Percentiles rank a stretch among this genome's conserved stretches.
Evolutionary conservation across 169 alveolate genomes (phyloP).

Genomic region (Plasmodium coatneyi): DNA sequence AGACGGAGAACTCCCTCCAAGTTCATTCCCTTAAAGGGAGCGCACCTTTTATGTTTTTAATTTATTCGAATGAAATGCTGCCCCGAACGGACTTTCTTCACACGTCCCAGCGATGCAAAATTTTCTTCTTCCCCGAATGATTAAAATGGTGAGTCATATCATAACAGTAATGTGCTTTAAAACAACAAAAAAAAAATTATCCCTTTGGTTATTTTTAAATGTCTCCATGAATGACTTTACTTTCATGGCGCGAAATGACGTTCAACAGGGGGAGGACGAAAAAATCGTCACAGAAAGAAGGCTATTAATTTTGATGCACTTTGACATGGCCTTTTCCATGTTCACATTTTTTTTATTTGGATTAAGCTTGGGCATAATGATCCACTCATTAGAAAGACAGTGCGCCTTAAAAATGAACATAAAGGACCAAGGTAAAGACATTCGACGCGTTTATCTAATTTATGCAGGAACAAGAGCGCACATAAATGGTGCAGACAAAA

Average conservation of each 20-base stretch:
- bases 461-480: background rate
- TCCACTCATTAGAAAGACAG: background rate
- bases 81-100: background rate
- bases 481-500: background rate
- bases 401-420: background rate
- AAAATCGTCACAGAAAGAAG: background rate
- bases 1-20: background rate
- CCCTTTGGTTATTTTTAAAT: background rate
- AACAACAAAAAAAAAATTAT: background rate
- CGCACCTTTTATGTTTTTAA: background rate
- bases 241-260: background rate
- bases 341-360: background rate
- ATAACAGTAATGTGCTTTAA: background rate
- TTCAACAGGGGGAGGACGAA: background rate
- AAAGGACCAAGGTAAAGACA: background rate
- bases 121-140: background rate
- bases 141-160: background rate
- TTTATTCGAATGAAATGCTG: background rate
- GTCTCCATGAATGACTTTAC: background rate
- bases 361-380: background rate
- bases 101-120: background rate
- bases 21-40: background rate
- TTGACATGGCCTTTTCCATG: background rate
- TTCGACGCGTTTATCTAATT: background rate
- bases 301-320: background rate